A percentile compares a stretch with the other conserved stretches of the same genome.
Conservation (phyloP, 2,329 filamentous ascomycete genomes). For the Beauveria varroae region DNA sequence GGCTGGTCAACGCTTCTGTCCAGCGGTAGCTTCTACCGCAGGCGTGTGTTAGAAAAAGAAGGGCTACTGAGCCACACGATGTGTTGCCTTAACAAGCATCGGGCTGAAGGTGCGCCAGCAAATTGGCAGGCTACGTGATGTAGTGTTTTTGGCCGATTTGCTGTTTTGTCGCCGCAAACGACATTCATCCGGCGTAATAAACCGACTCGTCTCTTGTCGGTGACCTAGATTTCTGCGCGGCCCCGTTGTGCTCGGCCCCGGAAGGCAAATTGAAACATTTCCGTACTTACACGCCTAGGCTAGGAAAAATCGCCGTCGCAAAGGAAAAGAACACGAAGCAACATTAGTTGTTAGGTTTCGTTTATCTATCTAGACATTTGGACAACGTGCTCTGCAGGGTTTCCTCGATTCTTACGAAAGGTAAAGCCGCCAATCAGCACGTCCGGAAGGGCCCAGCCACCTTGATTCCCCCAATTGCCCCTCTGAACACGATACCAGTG, state of each 20-base stretch:
- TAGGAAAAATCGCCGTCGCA: not conserved
- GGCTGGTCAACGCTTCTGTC: slow-evolving; percentile 1
- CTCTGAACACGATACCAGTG: not conserved
- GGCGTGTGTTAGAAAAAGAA: too few relatives aligned
- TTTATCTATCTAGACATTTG: not conserved
- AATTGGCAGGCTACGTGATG: too few relatives aligned
- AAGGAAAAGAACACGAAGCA: not conserved
- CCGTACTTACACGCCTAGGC: not conserved
- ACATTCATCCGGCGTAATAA: not conserved
- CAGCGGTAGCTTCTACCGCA: not conserved
- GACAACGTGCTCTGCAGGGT: not conserved
- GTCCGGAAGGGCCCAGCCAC: not conserved
- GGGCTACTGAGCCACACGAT: too few relatives aligned
- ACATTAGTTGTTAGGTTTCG: not conserved
- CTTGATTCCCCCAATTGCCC: not conserved
- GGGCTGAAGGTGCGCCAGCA: too few relatives aligned
- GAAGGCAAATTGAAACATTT: not conserved
- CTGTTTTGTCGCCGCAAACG: too few relatives aligned
- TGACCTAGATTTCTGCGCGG: too few relatives aligned
- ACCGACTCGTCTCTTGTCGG: too few relatives aligned
- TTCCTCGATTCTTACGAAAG: not conserved
- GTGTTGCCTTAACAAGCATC: too few relatives aligned
- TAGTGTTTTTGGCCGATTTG: too few relatives aligned
- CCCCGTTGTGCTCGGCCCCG: too few relatives aligned
- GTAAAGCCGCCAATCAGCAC: not conserved